Base-by-base conservation (phyloP, 2,329 filamentous ascomycete species). In the Cadophora sp. region DNA sequence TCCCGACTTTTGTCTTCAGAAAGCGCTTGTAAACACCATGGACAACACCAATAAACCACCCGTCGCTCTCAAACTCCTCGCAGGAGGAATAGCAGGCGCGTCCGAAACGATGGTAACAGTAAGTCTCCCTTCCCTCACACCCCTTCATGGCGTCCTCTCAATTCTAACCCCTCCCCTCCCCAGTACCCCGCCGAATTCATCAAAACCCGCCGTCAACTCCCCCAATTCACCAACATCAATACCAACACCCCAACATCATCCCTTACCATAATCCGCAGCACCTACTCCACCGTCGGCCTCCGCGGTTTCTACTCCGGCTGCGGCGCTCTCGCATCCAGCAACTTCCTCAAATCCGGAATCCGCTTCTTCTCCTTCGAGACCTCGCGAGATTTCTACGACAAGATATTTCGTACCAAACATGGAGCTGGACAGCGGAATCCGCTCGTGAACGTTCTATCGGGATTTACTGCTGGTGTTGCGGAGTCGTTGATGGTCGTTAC, bases 401-500 rank as follows among this genome's bases (percentile, higher is more conserved):
- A 11, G 2, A 8, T 37, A 8, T 37, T 37, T 12, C 34, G 14
- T 8, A 37, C 34, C 34, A 8, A 8, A 4, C 31, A 4, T 34
- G 31, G 31, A 34, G 4, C 31, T 34, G 34, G 8, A 37, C 9
- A 8, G 11, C 40, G 40, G 12, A 5, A 12, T 16, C 40, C 16
- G 4, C 12, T 43, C 40, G 40, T 73, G 0, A 76, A 72, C 43
- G 69, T 76, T 22, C 60, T 74, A 0, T 68, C 76, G 0, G 76
- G 75, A 7, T 56, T 77, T 0, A 69, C 67, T 19, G 75, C 74
- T 1, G 75, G 75, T 0, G 51, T 73, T 1, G 63, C 69, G 0
- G 75, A 76, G 56, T 73, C 70, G 16, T 50, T 76, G 2, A 62
- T 71, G 4, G 74, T 77, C 19, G 74, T 77, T 16, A 75, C 75